Evolutionary conservation across 2,329 filamentous ascomycete genomes (phyloP), one percentile per base, ranked within the genome.

Genomic region (Ceratocystis destructans): DNA sequence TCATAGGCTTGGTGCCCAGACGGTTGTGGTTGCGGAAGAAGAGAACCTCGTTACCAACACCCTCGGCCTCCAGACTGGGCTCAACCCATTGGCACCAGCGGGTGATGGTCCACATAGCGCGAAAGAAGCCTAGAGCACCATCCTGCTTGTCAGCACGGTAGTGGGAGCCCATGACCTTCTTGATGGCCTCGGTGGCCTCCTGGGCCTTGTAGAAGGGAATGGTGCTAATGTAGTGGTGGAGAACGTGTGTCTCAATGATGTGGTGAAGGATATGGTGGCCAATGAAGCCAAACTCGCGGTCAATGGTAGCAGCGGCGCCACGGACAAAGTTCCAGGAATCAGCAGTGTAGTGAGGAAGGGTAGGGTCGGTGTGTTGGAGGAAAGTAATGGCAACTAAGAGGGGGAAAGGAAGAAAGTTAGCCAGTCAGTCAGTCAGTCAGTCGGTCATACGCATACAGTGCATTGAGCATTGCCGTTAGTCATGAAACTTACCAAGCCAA

Each of bases 1-100:
- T 53, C 20, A 68, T 28, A 22, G 76, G 76, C 70, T 74, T 74
- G 41, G 85, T 78, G 70, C 94, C 94, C 28, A 96, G 79, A 22
- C 90, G 89, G 78, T 97, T 99, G 72, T 83, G 82, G 83, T 99
- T 99, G 74, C 93, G 86, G 87, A 89, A 99, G 84, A 99, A 96
- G 66, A 96, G 77, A 37, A 99, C 87, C 69, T 88, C 86, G 79
- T 90, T 88, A 75, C 86, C 87, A 72, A 92, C 87, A 44, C 90
- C 93, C 74, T 85, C 77, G 63, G 91, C 89, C 65, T 85, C 90
- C 72, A 85, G 88, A 73, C 85, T 91, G 66, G 92, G 90, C 85
- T 99, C 94, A 69, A 99, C 92, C 90, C 91, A 99, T 77, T 97
- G 91, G 83, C 94, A 99, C 85, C 83, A 85, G 69, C 94, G 86